Base-by-base conservation (phyloP, 2,329 filamentous ascomycete species). In the Neospermospora avenae region DNA sequence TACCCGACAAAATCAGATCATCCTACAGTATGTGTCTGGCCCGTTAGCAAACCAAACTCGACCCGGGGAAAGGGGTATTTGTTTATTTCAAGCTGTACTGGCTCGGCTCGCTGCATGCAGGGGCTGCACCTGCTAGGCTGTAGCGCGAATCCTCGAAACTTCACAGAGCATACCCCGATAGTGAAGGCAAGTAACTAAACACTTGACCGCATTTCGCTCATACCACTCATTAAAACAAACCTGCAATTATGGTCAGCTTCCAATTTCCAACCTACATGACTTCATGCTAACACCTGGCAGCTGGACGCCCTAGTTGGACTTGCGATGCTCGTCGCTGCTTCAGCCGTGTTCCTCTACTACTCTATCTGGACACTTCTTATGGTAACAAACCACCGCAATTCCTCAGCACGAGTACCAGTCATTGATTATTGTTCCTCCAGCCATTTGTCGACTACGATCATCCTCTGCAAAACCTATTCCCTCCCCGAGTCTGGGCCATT, bases 401-500 rank as follows among this genome's bases (percentile, higher is more conserved):
- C 20, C 18, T 39, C 24, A 20, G 41, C 31, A 55, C 13, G 20
- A 20, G 6, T 5, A 35, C 24, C 10, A 31, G 18, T 45, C 59
- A 41, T 59, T 68, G 63, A 68, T n/a, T 48, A 42, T 48, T 11
- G 31, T 55, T 28, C 42, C 18, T 34, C 13, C 69, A 99, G 95
- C 95, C 95, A 74, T 99, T 99, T 76, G 95, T 99, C 77, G 95
- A 99, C 77, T 85, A 89, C 60, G 91, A 91, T 74, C 95, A 99
- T 77, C 88, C 91, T 59, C 88, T 98, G 61, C 95, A 99, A 75
- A 89, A 89, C 75, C 83, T 98, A 80, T 99, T 99, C 80, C 95
- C 91, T 64, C 93, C 93, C 49, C 93, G 95, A 75, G 93, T 96
- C 74, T 99, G 95, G 95, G 95, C 95, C 63, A 96, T 99, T 74